Evolutionary conservation across 164 flowering plant genomes (phyloP).

Genomic region (Kingdonia uniflora): DNA sequence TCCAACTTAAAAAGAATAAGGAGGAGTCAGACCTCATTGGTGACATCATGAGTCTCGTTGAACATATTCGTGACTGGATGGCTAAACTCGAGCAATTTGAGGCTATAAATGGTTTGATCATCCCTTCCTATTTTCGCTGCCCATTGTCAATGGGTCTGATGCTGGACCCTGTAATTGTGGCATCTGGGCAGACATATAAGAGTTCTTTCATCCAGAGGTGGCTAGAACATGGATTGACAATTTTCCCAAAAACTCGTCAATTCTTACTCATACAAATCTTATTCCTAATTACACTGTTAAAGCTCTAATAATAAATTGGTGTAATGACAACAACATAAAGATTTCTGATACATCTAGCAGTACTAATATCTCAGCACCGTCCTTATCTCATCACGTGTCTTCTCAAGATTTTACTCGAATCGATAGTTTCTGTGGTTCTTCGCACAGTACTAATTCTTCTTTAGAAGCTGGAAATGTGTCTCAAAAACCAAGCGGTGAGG

Average conservation of each 20-base stretch:
- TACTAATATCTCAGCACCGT: constrained; percentile 7
- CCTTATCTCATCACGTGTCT: constrained; percentile 18
- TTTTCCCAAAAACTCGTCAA: constrained; percentile 85
- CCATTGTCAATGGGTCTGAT: constrained; percentile 86
- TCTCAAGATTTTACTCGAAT: constrained; percentile 17
- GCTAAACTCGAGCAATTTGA: constrained; percentile 46
- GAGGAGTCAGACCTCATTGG: constrained; percentile 53
- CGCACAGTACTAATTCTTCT: constrained; percentile 31
- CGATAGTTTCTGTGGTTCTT: constrained; percentile 27
- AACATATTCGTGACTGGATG: constrained; percentile 55
- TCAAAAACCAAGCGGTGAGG: constrained; percentile 26
- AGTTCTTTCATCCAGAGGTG: constrained; percentile 63
- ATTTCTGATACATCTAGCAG: constrained; percentile 41
- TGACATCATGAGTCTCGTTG: constrained; percentile 49
- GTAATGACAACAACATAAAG: constrained; percentile 68
- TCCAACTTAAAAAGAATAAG: constrained; percentile 53
- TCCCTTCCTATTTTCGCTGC: constrained; percentile 80
- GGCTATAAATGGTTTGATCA: constrained; percentile 45
- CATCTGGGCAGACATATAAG: constrained; percentile 90
- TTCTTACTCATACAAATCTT: constrained; percentile 58
- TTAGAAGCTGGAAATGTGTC: constrained; percentile 29
- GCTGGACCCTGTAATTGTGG: constrained; percentile 86
- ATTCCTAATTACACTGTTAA: constrained; percentile 81
- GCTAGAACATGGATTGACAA: constrained; percentile 74
- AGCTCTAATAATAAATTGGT: constrained; percentile 78